Conservation (phyloP, 2,329 filamentous ascomycete genomes). For the Penicillium sp. region DNA sequence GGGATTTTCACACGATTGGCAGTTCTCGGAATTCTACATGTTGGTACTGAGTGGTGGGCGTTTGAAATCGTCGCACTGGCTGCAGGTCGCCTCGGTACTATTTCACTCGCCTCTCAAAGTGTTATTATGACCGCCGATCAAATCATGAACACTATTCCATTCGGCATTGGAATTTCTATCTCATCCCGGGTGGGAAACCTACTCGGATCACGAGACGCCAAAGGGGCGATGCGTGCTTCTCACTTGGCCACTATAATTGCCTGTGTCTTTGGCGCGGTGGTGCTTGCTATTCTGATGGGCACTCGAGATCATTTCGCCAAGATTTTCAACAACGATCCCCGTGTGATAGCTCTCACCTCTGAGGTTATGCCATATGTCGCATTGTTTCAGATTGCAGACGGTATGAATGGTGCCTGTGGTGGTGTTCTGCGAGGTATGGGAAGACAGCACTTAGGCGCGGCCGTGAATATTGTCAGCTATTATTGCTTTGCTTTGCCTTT, state of each 20-base stretch:
- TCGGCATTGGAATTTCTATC: constrained; percentile 79
- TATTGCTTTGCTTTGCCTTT: constrained; percentile 77
- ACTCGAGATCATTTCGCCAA: constrained; percentile 71
- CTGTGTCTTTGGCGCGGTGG: constrained; percentile 64
- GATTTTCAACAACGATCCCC: constrained; percentile 76
- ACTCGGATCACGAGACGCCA: constrained; percentile 65
- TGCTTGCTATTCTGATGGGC: constrained; percentile 68
- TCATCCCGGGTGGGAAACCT: constrained; percentile 78
- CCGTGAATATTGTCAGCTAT: constrained; percentile 79
- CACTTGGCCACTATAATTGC: constrained; percentile 74
- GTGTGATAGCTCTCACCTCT: constrained; percentile 70
- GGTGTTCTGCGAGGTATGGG: constrained; percentile 82
- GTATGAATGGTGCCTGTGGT: constrained; percentile 80
- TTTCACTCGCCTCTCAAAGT: constrained; percentile 76
- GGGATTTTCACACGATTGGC: constrained; percentile 72
- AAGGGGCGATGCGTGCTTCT: constrained; percentile 68
- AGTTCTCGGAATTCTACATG: constrained; percentile 73
- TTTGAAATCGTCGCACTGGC: constrained; percentile 87
- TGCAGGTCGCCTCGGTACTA: constrained; percentile 75
- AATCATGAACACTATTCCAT: constrained; percentile 80
- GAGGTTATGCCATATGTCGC: constrained; percentile 85
- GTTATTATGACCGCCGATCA: constrained; percentile 91
- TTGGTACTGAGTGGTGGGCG: constrained; percentile 92
- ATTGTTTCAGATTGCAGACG: constrained; percentile 86
- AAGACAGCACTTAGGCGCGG: constrained; percentile 77